Evolutionary conservation across 164 flowering plant species (phyloP), one percentile per base, ranked within the genome.

Genomic region (Santalum album): DNA sequence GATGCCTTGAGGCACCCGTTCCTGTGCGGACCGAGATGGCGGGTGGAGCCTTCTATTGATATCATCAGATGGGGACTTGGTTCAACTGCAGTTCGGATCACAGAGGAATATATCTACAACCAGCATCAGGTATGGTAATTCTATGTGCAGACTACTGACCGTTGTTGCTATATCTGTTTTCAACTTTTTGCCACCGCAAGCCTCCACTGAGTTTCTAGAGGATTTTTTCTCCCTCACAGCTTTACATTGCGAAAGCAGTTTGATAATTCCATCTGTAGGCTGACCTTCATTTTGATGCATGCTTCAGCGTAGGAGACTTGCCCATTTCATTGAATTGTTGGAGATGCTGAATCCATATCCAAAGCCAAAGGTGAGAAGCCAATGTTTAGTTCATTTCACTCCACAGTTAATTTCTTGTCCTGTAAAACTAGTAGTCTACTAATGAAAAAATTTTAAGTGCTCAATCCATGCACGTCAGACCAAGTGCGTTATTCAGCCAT

Each of bases 1-100:
- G 94, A 89, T 65, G 96, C 96, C 59, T 68, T 92, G 58, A 82
- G 87, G 62, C 99, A 92, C 68, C 99, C 96, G 27, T 89, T 92
- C 71, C 74, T 92, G 9, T 92, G 99, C 71, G 99, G 99, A 52
- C 99, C 99, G 27, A 80, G 81, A 69, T 92, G 99, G 99, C 80
- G 94, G 12, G 85, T 89, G 42, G 81, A 68, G 42, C 85, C 88
- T 47, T 82, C 99, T 22, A 71, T 89, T 79, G 86, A 83, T 60
- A 68, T 83, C 32, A 82, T 92, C 59, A 78, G 90, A 68, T 92
- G 99, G 99, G 87, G 95, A 61, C 84, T 92, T 55, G 99, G 99
- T 42, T 89, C 99, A 46, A 92, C 96, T 57, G 87, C 95, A 27
- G 78, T 87, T 51, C 76, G 88, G 54, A 92, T 92, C 55, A 67